These are phyloP conservation scores for Phytophthora fragariae DNA, from an alignment of 352 stramenopile genomes.

Conservation along the genomic window DNA sequence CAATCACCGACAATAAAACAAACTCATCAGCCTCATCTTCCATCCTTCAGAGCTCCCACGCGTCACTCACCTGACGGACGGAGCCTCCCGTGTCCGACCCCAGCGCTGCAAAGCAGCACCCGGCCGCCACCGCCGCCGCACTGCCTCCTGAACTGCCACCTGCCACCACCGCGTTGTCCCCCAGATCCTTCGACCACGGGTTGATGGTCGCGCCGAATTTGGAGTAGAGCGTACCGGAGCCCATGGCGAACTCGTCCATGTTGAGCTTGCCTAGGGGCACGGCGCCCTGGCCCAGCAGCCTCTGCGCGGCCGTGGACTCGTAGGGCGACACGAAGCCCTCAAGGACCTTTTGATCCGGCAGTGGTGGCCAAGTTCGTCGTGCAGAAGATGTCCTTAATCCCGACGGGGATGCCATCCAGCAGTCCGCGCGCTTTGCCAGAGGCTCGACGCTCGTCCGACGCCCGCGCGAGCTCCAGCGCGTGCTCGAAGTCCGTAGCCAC, in stretches of 20 bases:
- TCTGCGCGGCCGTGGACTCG: slow-evolving; percentile 84
- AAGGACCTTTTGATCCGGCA: slow-evolving; percentile 91
- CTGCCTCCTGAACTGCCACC: slow-evolving; percentile 96
- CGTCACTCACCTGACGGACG: slow-evolving; percentile 84
- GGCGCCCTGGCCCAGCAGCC: slow-evolving; percentile 90
- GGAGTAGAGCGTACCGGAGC: slow-evolving; percentile 94
- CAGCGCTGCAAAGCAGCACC: slow-evolving; percentile 92
- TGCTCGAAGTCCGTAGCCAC: slow-evolving; percentile 75
- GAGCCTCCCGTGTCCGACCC: slow-evolving; percentile 98
- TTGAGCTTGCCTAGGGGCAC: slow-evolving; percentile 97
- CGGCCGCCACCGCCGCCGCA: slow-evolving; percentile 93
- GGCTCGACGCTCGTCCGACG: slow-evolving; percentile 80
- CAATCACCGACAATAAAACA: not conserved
- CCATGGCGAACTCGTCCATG: slow-evolving; percentile 99
- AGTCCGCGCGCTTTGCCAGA: slow-evolving; percentile 49
- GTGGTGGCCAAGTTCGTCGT: slow-evolving; percentile 89
- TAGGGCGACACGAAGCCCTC: slow-evolving; percentile 92
- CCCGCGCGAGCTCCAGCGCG: slow-evolving; percentile 70
- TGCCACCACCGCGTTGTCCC: slow-evolving; percentile 66
- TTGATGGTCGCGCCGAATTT: slow-evolving; percentile 90
- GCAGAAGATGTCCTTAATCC: slow-evolving; percentile 97
- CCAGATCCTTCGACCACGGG: slow-evolving; percentile 80
- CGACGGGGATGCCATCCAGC: slow-evolving; percentile 96
- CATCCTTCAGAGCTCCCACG: not conserved
- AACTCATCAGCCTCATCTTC: not conserved